phyloP scores from a whole-genome alignment of 768 basidiomycete species.

The Austroboletus eburneus region DNA sequence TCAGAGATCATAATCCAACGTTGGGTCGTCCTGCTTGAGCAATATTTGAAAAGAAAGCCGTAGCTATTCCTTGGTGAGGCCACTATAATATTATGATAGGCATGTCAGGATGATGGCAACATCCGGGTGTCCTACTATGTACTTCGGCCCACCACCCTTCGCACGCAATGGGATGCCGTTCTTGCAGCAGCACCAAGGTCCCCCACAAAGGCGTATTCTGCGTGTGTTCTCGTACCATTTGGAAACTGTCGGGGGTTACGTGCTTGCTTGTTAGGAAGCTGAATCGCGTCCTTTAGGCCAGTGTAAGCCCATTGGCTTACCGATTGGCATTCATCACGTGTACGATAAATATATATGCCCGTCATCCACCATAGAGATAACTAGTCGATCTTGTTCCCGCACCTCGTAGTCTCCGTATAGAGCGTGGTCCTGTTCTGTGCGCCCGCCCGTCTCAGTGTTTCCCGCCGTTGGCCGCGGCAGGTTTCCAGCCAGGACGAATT shows the following conservation, averaged over 20 bases:
- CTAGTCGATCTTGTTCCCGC: too few relatives aligned
- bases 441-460: too few relatives aligned
- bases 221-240: background rate
- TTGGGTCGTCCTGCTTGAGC: background rate
- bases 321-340: too few relatives aligned
- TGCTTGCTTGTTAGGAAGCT: conserved; percentile 7
- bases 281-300: background rate
- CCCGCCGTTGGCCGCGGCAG: too few relatives aligned
- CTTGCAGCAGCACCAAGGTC: background rate
- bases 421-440: too few relatives aligned
- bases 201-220: background rate
- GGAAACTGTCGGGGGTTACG: background rate
- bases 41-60: background rate
- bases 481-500: too few relatives aligned
- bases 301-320: too few relatives aligned
- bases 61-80: background rate
- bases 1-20: background rate
- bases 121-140: background rate
- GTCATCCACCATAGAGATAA: too few relatives aligned
- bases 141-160: background rate
- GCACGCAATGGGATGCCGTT: background rate
- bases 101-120: background rate
- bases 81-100: background rate
- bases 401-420: too few relatives aligned
- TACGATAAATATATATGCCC: too few relatives aligned